These are phyloP conservation scores for Trichophyton verrucosum DNA, from an alignment of 2,329 filamentous ascomycete genomes.

Conservation along the genomic window DNA sequence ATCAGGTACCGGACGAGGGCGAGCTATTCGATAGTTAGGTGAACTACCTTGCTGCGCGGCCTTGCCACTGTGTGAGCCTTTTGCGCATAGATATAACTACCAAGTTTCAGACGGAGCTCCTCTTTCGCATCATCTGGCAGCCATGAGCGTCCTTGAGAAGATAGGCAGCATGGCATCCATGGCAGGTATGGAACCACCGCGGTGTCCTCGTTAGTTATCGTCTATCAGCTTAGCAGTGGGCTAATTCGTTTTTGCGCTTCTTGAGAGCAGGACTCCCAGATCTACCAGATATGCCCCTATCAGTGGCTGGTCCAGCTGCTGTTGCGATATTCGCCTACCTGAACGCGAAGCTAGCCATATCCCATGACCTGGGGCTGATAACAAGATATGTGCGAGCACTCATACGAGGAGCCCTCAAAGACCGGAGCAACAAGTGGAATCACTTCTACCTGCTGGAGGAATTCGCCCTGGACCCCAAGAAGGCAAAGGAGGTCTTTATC, in stretches of 20 bases:
- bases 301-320: slow-evolving; percentile 46
- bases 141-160: neutral
- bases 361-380: slow-evolving; percentile 54
- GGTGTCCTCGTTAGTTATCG: too few relatives aligned
- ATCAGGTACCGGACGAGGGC: too few relatives aligned
- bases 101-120: too few relatives aligned
- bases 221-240: neutral
- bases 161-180: slow-evolving; percentile 1
- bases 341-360: slow-evolving; percentile 56
- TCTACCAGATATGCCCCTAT: slow-evolving; percentile 13
- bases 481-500: slow-evolving; percentile 42
- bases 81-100: too few relatives aligned
- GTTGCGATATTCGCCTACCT: slow-evolving; percentile 62
- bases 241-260: neutral
- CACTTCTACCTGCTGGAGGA: slow-evolving; percentile 65
- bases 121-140: neutral
- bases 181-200: neutral
- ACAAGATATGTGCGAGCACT: slow-evolving; percentile 39
- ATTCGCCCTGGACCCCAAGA: slow-evolving; percentile 47
- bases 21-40: too few relatives aligned
- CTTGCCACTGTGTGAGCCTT: too few relatives aligned
- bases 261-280: neutral
- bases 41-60: too few relatives aligned
- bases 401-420: slow-evolving; percentile 35
- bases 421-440: slow-evolving; percentile 51